These are phyloP conservation scores for Camellia oleifera DNA, from an alignment of 179 eudicot species.

Conservation along the genomic window DNA sequence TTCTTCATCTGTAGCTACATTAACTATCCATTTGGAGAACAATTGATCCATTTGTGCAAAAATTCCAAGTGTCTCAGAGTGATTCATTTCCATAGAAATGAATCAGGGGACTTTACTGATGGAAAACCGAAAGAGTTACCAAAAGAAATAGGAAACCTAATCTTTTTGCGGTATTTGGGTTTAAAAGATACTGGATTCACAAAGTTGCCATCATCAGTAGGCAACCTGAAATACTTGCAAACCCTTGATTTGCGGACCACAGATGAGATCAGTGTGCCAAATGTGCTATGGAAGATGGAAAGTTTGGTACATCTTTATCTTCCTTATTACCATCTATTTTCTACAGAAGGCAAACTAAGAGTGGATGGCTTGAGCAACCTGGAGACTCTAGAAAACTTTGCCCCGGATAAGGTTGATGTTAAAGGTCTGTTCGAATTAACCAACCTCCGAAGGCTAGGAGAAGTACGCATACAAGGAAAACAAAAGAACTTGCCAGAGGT, in stretches of 20 bases:
- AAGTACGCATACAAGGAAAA: too few relatives aligned
- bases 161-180: not conserved
- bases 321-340: not conserved
- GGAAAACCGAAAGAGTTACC: not conserved
- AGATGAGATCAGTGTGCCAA: slow-evolving; percentile 17
- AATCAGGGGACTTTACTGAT: too few relatives aligned
- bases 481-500: too few relatives aligned
- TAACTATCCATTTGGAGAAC: not conserved
- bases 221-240: slow-evolving; percentile 13
- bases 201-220: not conserved
- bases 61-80: slow-evolving; percentile 27
- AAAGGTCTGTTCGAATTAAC: slow-evolving; percentile 1
- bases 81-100: slow-evolving; percentile 21
- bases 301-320: not conserved
- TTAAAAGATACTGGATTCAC: not conserved
- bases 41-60: not conserved
- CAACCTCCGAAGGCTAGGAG: too few relatives aligned
- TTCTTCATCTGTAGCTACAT: not conserved
- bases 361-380: not conserved
- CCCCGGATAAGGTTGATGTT: not conserved
- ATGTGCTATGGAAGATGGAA: not conserved
- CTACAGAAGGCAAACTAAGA: not conserved
- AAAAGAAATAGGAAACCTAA: not conserved
- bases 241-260: slow-evolving; percentile 34
- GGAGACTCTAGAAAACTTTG: slow-evolving; percentile 17